Conservation (phyloP, 2,329 filamentous ascomycete genomes). For the Aspergillus sergii region DNA sequence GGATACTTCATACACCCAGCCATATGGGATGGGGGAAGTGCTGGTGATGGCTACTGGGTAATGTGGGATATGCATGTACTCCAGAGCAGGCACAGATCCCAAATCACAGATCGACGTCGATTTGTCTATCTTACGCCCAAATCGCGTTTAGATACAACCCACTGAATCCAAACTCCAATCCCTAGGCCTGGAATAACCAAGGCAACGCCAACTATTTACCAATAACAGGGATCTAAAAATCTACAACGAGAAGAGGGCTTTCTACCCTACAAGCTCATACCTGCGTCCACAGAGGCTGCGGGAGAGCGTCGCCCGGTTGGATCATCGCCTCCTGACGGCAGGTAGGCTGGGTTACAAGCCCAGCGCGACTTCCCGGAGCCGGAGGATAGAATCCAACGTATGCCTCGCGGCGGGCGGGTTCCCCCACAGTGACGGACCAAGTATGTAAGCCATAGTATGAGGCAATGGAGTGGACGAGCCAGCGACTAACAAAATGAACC, state of each 20-base stretch:
- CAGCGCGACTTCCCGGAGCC: conserved; percentile 28
- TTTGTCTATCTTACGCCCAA: background rate
- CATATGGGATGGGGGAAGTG: background rate
- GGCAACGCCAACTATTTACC: background rate
- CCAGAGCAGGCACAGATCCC: background rate
- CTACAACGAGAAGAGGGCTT: no score
- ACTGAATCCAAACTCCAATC: background rate
- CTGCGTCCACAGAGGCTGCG: conserved; percentile 41
- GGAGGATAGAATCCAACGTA: conserved; percentile 70
- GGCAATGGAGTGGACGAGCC: conserved; percentile 90
- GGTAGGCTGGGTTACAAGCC: conserved; percentile 23
- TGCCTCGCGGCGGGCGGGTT: conserved; percentile 74
- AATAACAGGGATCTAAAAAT: background rate
- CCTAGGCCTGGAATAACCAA: background rate
- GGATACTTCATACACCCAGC: background rate
- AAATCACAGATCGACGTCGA: background rate
- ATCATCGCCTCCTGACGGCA: conserved; percentile 33
- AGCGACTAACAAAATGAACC: conserved; percentile 61
- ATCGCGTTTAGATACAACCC: background rate
- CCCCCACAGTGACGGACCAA: conserved; percentile 73
- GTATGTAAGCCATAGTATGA: conserved; percentile 89
- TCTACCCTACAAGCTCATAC: conserved; percentile 26
- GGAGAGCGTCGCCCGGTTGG: conserved; percentile 40
- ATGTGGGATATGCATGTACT: background rate
- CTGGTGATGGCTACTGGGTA: background rate